Conservation (phyloP, 2,329 filamentous ascomycete species). For the Phaeosphaeria sp. region DNA sequence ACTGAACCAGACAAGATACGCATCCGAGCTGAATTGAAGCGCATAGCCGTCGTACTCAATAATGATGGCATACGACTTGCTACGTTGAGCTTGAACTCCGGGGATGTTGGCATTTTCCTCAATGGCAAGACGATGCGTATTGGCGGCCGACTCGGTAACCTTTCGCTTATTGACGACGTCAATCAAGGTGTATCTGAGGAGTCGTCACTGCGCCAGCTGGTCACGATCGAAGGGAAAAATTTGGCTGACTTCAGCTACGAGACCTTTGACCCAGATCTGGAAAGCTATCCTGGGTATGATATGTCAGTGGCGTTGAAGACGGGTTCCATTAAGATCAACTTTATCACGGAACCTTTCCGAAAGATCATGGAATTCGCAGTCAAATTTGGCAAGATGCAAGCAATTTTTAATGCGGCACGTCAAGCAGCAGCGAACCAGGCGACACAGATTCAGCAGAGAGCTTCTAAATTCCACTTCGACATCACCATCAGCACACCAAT, state of each 20-base stretch:
- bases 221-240: constrained; percentile 94
- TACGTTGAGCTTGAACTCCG: constrained; percentile 89
- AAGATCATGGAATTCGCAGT: constrained; percentile 98
- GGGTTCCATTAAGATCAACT: constrained; percentile 95
- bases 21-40: constrained; percentile 92
- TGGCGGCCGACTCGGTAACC: constrained; percentile 82
- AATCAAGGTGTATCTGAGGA: constrained; percentile 85
- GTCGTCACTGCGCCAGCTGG: constrained; percentile 81
- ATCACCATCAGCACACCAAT: constrained; percentile 94
- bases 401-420: constrained; percentile 94
- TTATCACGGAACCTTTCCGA: constrained; percentile 94
- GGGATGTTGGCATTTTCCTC: constrained; percentile 88
- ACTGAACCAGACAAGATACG: constrained; percentile 76
- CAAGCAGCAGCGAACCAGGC: constrained; percentile 94
- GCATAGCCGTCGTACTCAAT: constrained; percentile 92
- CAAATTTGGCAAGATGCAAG: constrained; percentile 99
- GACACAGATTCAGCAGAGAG: constrained; percentile 88
- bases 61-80: constrained; percentile 96
- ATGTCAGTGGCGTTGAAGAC: constrained; percentile 89
- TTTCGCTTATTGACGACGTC: constrained; percentile 90
- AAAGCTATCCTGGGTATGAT: constrained; percentile 91
- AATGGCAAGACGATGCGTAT: constrained; percentile 86
- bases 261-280: constrained; percentile 80
- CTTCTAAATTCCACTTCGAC: constrained; percentile 91
- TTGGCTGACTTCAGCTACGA: constrained; percentile 97